A percentile compares a stretch with the other conserved stretches of the same genome.
These are phyloP conservation scores for Tricholoma matsutake DNA, from an alignment of 768 basidiomycete genomes.

Conservation along the genomic window DNA sequence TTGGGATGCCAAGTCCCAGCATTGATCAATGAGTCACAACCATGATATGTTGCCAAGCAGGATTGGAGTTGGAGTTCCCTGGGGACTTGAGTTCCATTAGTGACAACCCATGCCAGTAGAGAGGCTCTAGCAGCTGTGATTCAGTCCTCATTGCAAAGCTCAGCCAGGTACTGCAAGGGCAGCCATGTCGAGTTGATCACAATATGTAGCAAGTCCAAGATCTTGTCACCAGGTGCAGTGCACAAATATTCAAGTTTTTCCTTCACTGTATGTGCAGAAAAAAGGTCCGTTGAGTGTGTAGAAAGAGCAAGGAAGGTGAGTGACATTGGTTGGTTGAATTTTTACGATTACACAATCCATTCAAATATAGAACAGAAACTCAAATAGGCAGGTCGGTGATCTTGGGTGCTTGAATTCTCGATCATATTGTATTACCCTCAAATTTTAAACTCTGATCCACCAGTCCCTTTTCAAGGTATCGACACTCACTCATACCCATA, in stretches of 20 bases:
- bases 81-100: conserved; percentile 11
- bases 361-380: too few species aligned
- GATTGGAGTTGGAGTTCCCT: conserved; percentile 21
- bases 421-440: too few species aligned
- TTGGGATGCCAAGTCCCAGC: conserved; percentile 16
- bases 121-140: not conserved
- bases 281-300: not conserved
- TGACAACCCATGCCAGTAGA: conserved; percentile 1
- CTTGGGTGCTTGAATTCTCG: not conserved
- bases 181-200: not conserved
- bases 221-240: not conserved
- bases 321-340: not conserved
- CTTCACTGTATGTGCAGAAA: not conserved
- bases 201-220: not conserved
- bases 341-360: not conserved
- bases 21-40: too few species aligned
- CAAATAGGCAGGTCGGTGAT: too few species aligned
- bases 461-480: too few species aligned
- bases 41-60: too few species aligned
- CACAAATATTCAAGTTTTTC: not conserved
- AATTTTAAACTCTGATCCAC: too few species aligned
- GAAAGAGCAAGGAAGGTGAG: not conserved
- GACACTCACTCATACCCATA: too few species aligned
- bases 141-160: not conserved
- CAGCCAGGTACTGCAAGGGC: not conserved